Base-by-base conservation (phyloP, 139 green algal genomes). In the Closterium sp. region DNA sequence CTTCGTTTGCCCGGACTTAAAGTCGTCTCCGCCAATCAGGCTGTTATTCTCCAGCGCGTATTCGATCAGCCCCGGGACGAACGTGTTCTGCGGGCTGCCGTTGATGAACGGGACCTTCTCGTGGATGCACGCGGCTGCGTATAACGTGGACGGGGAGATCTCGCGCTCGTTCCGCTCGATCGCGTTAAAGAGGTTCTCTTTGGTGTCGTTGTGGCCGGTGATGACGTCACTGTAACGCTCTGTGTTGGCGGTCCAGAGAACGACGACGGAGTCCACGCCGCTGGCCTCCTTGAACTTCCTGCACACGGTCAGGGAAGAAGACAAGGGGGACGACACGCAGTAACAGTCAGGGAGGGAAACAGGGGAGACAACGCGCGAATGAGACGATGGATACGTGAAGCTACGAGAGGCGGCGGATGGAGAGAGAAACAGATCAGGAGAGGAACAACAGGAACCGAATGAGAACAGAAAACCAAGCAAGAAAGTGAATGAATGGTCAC, bases 211-310 rank as follows among this genome's bases (percentile, higher is more conserved):
- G 36, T 99, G 86, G 83, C 98, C 98, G 89, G 97, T 95, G 16
- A 96, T 92, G 1, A 98, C 95, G 87, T 97, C 94, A 38, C 96
- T 95, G 90, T 98, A 99, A n/a, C 98, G 96, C 95, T 99, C 98
- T 0, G 98, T 99, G 96, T 99, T 99, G 88, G 98, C 98, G 6
- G 98, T 99, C 98, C 98, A 99, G 88, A 99, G 96, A n/a, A 99
- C 96, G 0, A 99, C 95, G 10, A 96, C 91, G 43, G 93, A 95
- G 88, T 97, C 95, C 55, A 96, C 87, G 10, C 92, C 84, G 33
- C 36, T 95, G 31, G 28, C 87, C 34, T 93, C 88, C 88, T 95
- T 96, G 38, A 96, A 96, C 33, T 91, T 87, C 33, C 92, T 93
- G 84, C 84, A 90, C 34, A 89, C 0, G 83, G 8, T 33, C n/a